Base-by-base conservation (phyloP, 169 alveolate species). In the Plasmodium cynomolgi region DNA sequence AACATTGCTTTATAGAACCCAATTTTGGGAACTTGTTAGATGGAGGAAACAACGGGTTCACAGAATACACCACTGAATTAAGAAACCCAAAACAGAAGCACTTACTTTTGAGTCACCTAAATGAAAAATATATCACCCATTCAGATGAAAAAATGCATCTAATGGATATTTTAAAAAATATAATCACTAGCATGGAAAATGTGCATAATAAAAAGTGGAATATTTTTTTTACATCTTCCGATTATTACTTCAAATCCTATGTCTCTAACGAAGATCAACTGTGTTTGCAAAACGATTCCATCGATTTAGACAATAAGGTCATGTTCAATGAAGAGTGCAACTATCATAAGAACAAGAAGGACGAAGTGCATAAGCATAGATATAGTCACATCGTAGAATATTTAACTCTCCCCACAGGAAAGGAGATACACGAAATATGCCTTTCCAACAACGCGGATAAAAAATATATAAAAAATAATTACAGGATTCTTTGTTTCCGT, bases 121-220 rank as follows among this genome's bases (percentile, higher is more conserved):
- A 90, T 81, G 94, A 81, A 8, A 56, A 58, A 81, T 81, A 80
- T 15, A 81, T 90, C 47, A 80, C 29, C 50, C 15, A 90, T 6
- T 26, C 88, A n/a, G 77, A 81, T 13, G 84, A 90, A 17, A 81
- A 81, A 3, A 44, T 80, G 17, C 34, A 37, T 39, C 7, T 90
- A 6, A 58, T 81, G 47, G 37, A 7, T n/a, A 79, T 44, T 20
- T 41, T 90, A 80, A 90, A 81, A 74, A 80, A 81, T 7, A 90
- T 90, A 29, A 20, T 20, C 31, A 34, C 37, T 17, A 33, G 31
- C 33, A 90, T 90, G 83, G 94, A 47, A 44, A 17, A 80, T 3
- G 75, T 62, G 8, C 77, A 90, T 33, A 81, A 81, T 3, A 90
- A 37, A 9, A 90, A 79, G 33, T 90, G 94, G 94, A 90, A 90